Base-by-base conservation (phyloP, 345 rosid species). In the Rhodamnia argentea region DNA sequence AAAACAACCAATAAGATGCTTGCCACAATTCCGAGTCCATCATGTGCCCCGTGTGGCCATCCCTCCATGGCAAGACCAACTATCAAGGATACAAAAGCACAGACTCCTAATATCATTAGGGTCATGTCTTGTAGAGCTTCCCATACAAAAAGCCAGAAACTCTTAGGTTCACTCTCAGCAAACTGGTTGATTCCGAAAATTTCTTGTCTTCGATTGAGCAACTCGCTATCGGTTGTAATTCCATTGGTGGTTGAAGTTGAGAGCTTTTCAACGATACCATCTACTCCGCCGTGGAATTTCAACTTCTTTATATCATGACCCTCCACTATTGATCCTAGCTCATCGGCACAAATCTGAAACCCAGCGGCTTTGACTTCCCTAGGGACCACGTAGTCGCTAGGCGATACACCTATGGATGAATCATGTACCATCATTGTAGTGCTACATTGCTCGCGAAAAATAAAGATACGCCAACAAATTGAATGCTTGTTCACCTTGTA, bases 51-150 rank as follows among this genome's bases (percentile, higher is more conserved):
- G 52, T 92, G 87, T 47, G 98, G 98, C 99, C 99, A 96, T 64
- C 98, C 99, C 93, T 96, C 99, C 89, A 95, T 93, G 83, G 93
- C 96, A 50, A 96, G 88, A 23, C 99, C 99, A 51, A 96, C 98
- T n/a, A 96, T 90, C 89, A 96, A 92, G 14, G 98, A 96, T 84
- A 95, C 93, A 37, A 96, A 92, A 56, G 98, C 98, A 64, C 99
- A 96, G 23, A 90, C 93, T 55, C 96, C 99, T 81, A 96, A 94
- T 85, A 96, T 95, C 98, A 95, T 93, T 2, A 96, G 95, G 24
- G 99, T 95, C 98, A 94, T 95, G 83, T 96, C 98, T 23, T 95
- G 98, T 84, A 96, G 94, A 62, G 99, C 99, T 92, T 96, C 99
- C 98, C 98, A 96, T 8, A 96, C 97, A 86, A 91, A 96, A 40